phyloP scores from a whole-genome alignment of 768 basidiomycete species.

The Steccherinum ochraceum region DNA sequence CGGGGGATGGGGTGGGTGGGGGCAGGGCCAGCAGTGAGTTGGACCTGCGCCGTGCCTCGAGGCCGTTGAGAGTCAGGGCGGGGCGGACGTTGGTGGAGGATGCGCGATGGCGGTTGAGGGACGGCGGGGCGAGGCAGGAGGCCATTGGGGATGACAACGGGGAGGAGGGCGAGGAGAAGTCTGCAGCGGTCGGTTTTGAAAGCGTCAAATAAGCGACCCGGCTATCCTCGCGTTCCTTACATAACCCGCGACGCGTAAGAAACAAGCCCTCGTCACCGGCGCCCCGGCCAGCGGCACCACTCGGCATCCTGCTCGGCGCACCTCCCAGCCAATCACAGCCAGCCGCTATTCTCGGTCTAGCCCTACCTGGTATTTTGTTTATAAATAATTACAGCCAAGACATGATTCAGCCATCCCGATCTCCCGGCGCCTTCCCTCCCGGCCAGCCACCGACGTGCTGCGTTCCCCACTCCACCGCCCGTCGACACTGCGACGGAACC shows the following conservation, averaged over 20 bases:
- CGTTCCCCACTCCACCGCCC: slow-evolving; percentile 10
- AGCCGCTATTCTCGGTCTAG: neutral
- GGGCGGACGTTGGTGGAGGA: slow-evolving; percentile 55
- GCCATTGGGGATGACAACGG: slow-evolving; percentile 14
- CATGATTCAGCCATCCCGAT: neutral
- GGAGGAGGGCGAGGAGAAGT: slow-evolving; percentile 2
- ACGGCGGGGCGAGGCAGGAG: slow-evolving; percentile 31
- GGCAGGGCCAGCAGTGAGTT: slow-evolving; percentile 22
- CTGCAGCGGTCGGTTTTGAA: neutral
- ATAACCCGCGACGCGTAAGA: neutral
- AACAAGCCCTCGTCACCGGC: neutral
- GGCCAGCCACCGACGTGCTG: too few relatives aligned
- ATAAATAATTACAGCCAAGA: neutral
- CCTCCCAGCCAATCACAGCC: too few relatives aligned
- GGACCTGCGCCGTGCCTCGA: slow-evolving; percentile 32
- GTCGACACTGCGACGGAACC: too few relatives aligned
- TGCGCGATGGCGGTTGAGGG: slow-evolving; percentile 45
- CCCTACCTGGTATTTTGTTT: neutral
- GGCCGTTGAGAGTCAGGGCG: slow-evolving; percentile 42
- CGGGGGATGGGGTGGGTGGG: slow-evolving; percentile 18
- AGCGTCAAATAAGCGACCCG: neutral
- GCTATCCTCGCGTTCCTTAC: neutral
- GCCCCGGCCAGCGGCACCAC: neutral
- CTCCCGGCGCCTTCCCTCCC: too few relatives aligned
- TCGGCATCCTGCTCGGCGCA: too few relatives aligned